These are phyloP conservation scores for Thamnidium elegans DNA, from an alignment of 192 early-diverging fungal species.

Conservation along the genomic window DNA sequence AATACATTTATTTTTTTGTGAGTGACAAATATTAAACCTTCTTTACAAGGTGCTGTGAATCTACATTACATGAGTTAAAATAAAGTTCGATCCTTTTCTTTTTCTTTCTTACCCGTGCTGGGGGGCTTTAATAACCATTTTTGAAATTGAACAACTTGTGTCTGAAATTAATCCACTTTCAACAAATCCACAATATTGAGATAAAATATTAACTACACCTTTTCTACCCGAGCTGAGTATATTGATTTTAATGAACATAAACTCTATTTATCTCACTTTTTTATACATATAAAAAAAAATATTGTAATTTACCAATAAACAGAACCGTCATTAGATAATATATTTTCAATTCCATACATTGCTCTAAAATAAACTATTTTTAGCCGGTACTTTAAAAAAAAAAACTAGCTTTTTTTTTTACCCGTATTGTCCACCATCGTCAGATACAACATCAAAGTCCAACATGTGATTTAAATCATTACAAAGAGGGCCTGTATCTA, in stretches of 20 bases:
- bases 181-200: slow-evolving; percentile 12
- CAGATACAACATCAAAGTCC: slow-evolving; percentile 3
- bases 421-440: slow-evolving; percentile 12
- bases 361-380: neutral
- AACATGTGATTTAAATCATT: neutral
- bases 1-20: slow-evolving; percentile 46
- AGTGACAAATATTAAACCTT: slow-evolving; percentile 52
- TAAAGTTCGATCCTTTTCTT: neutral
- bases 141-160: slow-evolving; percentile 39
- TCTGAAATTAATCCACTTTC: slow-evolving; percentile 9
- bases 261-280: no score
- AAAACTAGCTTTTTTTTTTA: neutral
- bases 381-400: neutral
- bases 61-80: neutral
- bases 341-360: slow-evolving; percentile 16
- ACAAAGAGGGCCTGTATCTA: neutral
- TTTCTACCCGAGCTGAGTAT: slow-evolving; percentile 26
- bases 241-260: no score
- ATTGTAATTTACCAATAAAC: slow-evolving; percentile 17
- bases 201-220: slow-evolving; percentile 27
- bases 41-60: slow-evolving; percentile 56
- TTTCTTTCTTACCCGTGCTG: slow-evolving; percentile 34
- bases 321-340: slow-evolving; percentile 12
- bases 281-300: no score
- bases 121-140: slow-evolving; percentile 46